Evolutionary conservation across 352 stramenopile species (phyloP), one percentile per base, ranked within the genome.

Genomic region (Phytophthora cajani): DNA sequence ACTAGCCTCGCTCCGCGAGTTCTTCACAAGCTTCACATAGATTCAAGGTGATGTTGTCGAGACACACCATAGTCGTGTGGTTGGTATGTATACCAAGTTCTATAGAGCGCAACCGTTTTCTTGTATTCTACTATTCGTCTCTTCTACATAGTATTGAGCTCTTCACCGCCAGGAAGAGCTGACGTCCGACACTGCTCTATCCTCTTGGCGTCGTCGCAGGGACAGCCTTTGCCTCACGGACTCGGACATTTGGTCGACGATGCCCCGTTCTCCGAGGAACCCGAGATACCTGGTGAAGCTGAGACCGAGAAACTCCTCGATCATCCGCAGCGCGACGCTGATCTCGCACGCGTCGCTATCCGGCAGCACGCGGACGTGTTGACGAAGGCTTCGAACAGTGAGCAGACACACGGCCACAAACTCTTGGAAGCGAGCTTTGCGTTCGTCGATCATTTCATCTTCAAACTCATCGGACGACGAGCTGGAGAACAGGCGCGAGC

Each of bases 221-320:
- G 59, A 66, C 19, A 71, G 61, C 9, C 53, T 60, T 36, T 69
- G 54, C 42, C 53, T 58, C 6, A n/a, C 27, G 46, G 62, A 65
- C 11, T 72, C 67, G 4, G 64, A 50, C 53, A 64, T 52, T 74
- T 71, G 68, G 8, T 79, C 64, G 52, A 85, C 78, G 11, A 92
- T 74, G 2, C 87, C 87, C 7, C 84, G 83, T 58, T 94, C 87
- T 56, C 71, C 80, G 10, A 94, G 74, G 44, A 94, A 94, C 10
- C 63, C 62, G 30, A 90, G 62, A 60, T 91, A 94, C 21, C 79
- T 73, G 12, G 79, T 86, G 62, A 91, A 94, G 56, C 72, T 90
- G 11, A 94, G 72, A 0, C 81, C 83, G 0, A 94, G 60, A 55
- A 94, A 94, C 63, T 91, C 84, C 46, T 94, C 87, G 38, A 92